Base-by-base conservation (phyloP, 495 filamentous ascomycete genomes). In the Astrothelium macrocarpum region DNA sequence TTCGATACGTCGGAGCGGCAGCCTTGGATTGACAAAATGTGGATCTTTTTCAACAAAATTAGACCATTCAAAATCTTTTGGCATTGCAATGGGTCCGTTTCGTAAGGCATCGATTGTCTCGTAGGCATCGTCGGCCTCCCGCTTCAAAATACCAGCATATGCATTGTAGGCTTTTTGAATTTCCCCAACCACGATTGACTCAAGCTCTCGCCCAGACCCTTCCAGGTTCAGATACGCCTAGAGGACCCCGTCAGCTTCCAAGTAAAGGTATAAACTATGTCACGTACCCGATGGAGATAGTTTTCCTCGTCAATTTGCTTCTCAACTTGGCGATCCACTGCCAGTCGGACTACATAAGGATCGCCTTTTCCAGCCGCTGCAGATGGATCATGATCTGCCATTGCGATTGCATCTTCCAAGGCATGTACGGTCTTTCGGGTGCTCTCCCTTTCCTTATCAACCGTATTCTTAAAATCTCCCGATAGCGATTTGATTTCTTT, bases 141-240 rank as follows among this genome's bases (percentile, higher is more conserved):
- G 83, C 73, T 89, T 94, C 63, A 97, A 78, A 66, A 97, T 93
- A 61, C 85, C 85, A 26, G 92, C 88, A 68, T 95, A 92, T 2
- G 90, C 90, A 70, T 91, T 95, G 76, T 97, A 97, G 2, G 91
- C 89, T 70, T 97, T 97, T 68, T 98, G 91, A 61, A 98, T 96
- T 73, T 98, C 95, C 67, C 90, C 87, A 59, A 98, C 90, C 4
- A 98, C 89, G 67, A 98, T 97, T 2, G 88, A 88, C 74, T 98
- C 94, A 1, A 98, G 80, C 73, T 98, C 94, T 61, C 91, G 86
- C 16, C 94, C 94, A 23, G 95, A 97, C 71, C 84, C 87, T 78
- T 98, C 95, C 29, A 98, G 79, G 71, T 98, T 98, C 64, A 96
- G 78, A 71, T 92, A 97, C 20, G 94, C 94, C 91, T 96, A 65